phyloP scores from a whole-genome alignment of 176 grass and related monocot genomes.

The Carex parvula region DNA sequence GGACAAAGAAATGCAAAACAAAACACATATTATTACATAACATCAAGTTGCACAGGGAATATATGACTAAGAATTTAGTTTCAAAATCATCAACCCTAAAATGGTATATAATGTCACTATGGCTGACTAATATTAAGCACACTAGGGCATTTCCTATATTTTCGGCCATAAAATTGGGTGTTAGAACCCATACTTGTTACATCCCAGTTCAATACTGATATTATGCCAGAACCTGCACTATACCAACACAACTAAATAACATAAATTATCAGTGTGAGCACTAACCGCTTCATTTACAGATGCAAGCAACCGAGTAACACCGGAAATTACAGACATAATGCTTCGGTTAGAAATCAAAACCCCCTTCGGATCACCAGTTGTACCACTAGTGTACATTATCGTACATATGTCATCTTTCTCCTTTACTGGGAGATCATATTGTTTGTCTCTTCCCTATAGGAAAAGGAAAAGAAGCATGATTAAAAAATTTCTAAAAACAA shows the following conservation, averaged over 20 bases:
- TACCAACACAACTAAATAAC: neutral
- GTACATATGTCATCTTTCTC: slow-evolving; percentile 78
- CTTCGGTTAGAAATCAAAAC: slow-evolving; percentile 87
- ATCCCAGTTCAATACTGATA: neutral
- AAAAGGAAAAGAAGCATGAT: slow-evolving; percentile 16
- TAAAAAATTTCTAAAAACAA: neutral
- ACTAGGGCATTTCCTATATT: neutral
- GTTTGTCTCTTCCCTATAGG: slow-evolving; percentile 52
- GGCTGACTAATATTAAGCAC: neutral
- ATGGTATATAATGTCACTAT: neutral
- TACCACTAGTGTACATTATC: slow-evolving; percentile 99
- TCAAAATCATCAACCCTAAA: neutral
- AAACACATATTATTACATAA: slow-evolving; percentile 24
- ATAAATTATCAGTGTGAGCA: neutral
- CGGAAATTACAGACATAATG: slow-evolving; percentile 73
- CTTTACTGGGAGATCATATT: slow-evolving; percentile 73
- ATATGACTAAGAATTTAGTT: neutral
- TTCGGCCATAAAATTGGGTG: neutral
- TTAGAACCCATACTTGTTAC: neutral
- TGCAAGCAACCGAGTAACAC: slow-evolving; percentile 46
- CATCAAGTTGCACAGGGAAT: neutral
- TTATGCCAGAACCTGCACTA: slow-evolving; percentile 1
- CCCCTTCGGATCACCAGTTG: slow-evolving; percentile 91
- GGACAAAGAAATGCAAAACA: neutral
- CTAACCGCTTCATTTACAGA: slow-evolving; percentile 54